Evolutionary conservation across 2,329 filamentous ascomycete genomes (phyloP).

Genomic region (Bipolaris gigantea): DNA sequence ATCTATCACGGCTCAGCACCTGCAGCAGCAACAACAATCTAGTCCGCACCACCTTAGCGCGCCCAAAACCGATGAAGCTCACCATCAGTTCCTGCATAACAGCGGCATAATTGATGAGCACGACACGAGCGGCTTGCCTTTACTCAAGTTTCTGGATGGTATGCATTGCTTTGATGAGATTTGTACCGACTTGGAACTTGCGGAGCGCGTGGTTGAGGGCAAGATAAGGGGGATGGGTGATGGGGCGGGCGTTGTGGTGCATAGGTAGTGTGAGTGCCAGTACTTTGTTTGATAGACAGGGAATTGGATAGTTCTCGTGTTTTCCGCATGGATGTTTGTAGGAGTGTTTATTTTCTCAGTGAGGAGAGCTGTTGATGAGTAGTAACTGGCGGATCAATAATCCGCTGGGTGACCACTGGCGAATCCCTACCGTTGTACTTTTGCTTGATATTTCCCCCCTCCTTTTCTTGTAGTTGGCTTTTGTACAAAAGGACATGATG

Average conservation of each 20-base stretch:
- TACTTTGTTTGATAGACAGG: no score
- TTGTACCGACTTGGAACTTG: slow-evolving; percentile 72
- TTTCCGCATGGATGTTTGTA: no score
- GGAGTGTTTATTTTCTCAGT: no score
- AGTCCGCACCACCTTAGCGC: slow-evolving; percentile 8
- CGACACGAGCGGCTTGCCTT: slow-evolving; percentile 40
- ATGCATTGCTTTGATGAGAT: slow-evolving; percentile 80
- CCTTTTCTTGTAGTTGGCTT: no score
- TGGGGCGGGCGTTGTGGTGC: slow-evolving; percentile 34
- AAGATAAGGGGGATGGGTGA: slow-evolving; percentile 58
- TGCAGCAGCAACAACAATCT: slow-evolving; percentile 5
- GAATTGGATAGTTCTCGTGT: no score
- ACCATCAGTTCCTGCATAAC: slow-evolving; percentile 5
- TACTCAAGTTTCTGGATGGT: slow-evolving; percentile 73
- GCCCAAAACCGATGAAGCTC: slow-evolving; percentile 13
- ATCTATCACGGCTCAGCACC: slow-evolving; percentile 14
- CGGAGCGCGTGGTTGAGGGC: slow-evolving; percentile 70
- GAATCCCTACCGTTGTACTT: no score
- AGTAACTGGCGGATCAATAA: no score
- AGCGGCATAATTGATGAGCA: slow-evolving; percentile 19
- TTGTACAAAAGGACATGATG: no score
- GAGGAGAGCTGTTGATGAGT: no score
- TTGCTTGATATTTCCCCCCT: no score
- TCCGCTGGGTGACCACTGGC: no score
- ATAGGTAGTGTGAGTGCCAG: slow-evolving; percentile 12